Conservation (phyloP, 2,329 filamentous ascomycete species). For the Botrytis porri region DNA sequence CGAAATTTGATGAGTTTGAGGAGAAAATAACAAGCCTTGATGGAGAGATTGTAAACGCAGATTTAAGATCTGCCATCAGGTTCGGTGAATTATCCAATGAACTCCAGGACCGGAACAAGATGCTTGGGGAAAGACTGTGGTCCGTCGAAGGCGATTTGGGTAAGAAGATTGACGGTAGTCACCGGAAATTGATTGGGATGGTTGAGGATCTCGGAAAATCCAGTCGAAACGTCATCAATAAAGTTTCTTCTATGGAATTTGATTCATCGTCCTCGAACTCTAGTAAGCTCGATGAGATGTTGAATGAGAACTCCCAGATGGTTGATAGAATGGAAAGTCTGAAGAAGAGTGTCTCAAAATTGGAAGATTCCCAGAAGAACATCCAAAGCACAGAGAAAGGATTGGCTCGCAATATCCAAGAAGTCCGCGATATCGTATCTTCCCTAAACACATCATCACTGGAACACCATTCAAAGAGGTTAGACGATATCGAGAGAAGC, state of each 20-base stretch:
- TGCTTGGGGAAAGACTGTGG: conserved; percentile 26
- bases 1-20: conserved; percentile 24
- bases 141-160: conserved; percentile 28
- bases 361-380: conserved; percentile 23
- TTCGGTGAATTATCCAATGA: conserved; percentile 33
- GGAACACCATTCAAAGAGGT: conserved; percentile 20
- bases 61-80: conserved; percentile 28
- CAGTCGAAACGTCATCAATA: conserved; percentile 22
- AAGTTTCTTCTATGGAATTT: conserved; percentile 23
- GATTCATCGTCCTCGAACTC: conserved; percentile 19
- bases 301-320: conserved; percentile 22
- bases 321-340: conserved; percentile 22
- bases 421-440: conserved; percentile 25
- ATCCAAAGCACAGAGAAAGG: conserved; percentile 22
- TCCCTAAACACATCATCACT: conserved; percentile 26
- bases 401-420: conserved; percentile 24
- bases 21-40: conserved; percentile 25
- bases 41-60: conserved; percentile 25
- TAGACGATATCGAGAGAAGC: conserved; percentile 28
- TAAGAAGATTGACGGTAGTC: conserved; percentile 28
- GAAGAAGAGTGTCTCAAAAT: conserved; percentile 23
- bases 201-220: conserved; percentile 28
- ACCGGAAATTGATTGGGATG: conserved; percentile 25
- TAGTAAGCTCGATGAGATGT: conserved; percentile 24
- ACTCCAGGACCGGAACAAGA: conserved; percentile 30